Conservation (phyloP, 306 rosid species). For the Trifolium dubium region DNA sequence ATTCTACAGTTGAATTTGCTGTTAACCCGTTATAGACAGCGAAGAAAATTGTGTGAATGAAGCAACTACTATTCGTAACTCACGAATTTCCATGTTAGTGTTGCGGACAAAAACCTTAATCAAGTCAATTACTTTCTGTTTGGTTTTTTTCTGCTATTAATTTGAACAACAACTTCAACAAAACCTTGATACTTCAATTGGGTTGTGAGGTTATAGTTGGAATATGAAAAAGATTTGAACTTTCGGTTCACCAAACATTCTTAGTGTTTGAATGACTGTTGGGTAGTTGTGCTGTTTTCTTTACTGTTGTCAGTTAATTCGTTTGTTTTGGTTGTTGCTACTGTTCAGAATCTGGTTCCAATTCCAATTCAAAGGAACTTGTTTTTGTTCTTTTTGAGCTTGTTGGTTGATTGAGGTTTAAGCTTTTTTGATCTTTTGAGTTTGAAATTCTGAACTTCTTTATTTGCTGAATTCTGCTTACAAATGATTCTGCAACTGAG, state of each 20-base stretch:
- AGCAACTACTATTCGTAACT: background rate
- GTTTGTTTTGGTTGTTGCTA: background rate
- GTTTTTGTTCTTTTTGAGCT: constrained; percentile 6
- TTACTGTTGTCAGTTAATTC: background rate
- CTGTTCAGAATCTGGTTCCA: constrained; percentile 26
- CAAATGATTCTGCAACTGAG: constrained; percentile 13
- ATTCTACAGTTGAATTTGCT: background rate
- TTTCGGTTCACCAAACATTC: constrained; percentile 55
- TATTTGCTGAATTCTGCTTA: constrained; percentile 22
- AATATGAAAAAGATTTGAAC: constrained; percentile 29
- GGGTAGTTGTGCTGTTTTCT: constrained; percentile 5
- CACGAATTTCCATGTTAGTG: background rate
- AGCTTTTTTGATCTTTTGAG: background rate
- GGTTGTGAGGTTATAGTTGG: constrained; percentile 27
- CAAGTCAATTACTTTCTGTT: background rate
- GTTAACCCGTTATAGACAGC: background rate
- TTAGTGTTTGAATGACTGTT: constrained; percentile 42
- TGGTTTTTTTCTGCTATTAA: constrained; percentile 24
- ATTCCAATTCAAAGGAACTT: constrained; percentile 12
- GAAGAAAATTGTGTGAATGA: background rate
- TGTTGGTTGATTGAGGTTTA: background rate
- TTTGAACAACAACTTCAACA: constrained; percentile 11
- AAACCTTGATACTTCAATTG: constrained; percentile 26
- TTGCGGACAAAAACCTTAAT: background rate
- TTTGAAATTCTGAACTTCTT: constrained; percentile 30